Conservation (phyloP, 371 early-diverging fungal genomes). For the Mortierella sp. region DNA sequence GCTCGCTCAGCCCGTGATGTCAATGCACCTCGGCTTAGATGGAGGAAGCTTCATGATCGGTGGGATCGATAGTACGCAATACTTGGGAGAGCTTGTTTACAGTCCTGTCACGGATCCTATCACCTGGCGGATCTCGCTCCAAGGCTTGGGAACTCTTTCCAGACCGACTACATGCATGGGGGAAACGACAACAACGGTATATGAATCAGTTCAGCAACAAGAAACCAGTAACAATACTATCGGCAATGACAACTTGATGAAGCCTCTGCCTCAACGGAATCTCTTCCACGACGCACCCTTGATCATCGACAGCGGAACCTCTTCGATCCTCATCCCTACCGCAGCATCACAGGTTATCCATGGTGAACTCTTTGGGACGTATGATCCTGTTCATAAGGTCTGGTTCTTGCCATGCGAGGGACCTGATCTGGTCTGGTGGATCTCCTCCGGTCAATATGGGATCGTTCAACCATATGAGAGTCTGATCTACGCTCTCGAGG, state of each 20-base stretch:
- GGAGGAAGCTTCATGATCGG: slow-evolving; percentile 30
- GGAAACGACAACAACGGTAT: too few species aligned
- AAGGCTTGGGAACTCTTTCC: slow-evolving; percentile 18
- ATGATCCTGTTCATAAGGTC: slow-evolving; percentile 11
- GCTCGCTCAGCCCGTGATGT: slow-evolving; percentile 12
- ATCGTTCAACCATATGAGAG: slow-evolving; percentile 34
- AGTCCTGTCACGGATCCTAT: slow-evolving; percentile 39
- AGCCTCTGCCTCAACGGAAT: slow-evolving; percentile 1
- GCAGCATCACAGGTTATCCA: slow-evolving; percentile 32
- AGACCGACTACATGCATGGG: too few species aligned
- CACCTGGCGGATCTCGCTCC: slow-evolving; percentile 34
- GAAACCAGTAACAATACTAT: too few species aligned
- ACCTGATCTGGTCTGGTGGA: slow-evolving; percentile 41
- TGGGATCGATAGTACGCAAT: slow-evolving; percentile 19
- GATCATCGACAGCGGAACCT: slow-evolving; percentile 41
- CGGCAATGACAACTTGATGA: too few species aligned
- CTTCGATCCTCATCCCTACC: slow-evolving; percentile 23
- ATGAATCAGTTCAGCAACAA: too few species aligned
- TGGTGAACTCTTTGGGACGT: slow-evolving; percentile 18
- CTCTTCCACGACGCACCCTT: slow-evolving; percentile 22
- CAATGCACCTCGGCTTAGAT: slow-evolving; percentile 27
- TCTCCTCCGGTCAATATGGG: slow-evolving; percentile 15
- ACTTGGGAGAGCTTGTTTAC: slow-evolving; percentile 16
- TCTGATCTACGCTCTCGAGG: slow-evolving; percentile 19
- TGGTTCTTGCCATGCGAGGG: slow-evolving; percentile 45